Percentiles rank a stretch among this genome's conserved stretches.
phyloP scores from a whole-genome alignment of 1,139 yeast species.

The Eremothecium coryli region DNA sequence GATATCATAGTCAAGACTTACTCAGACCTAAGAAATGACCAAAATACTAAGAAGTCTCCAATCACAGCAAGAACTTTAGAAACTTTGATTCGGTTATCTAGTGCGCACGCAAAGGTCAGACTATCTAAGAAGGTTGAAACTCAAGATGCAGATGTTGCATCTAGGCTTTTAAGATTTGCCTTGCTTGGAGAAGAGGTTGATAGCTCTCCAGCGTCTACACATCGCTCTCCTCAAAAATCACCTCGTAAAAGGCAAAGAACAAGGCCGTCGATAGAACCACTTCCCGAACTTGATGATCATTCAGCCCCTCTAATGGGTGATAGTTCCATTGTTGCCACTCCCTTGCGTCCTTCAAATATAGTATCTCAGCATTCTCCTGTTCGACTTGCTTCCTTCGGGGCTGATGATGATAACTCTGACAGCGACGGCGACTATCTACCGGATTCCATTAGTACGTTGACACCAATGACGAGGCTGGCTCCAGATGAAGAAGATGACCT shows the following conservation, averaged over 20 bases:
- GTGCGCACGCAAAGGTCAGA: conserved; percentile 95
- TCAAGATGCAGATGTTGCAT: conserved; percentile 81
- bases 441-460: conserved; percentile 12
- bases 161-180: conserved; percentile 74
- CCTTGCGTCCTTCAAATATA: neutral
- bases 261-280: conserved; percentile 14
- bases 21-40: conserved; percentile 76
- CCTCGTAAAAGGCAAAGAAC: conserved; percentile 28
- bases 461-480: conserved; percentile 19
- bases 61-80: conserved; percentile 97
- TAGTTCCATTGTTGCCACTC: conserved; percentile 3
- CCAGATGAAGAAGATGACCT: conserved; percentile 24
- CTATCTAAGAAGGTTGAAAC: conserved; percentile 65
- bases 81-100: conserved; percentile 86
- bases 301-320: neutral
- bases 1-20: conserved; percentile 75
- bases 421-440: conserved; percentile 16
- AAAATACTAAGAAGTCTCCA: conserved; percentile 77
- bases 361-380: neutral
- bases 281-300: conserved; percentile 3
- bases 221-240: conserved; percentile 27
- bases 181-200: conserved; percentile 42
- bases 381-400: conserved; percentile 11
- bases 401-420: conserved; percentile 11
- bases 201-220: conserved; percentile 7